A percentile compares a stretch with the other conserved stretches of the same genome.
These are phyloP conservation scores for Aspergillus quadrilineatus DNA, from an alignment of 2,329 filamentous ascomycete genomes.

Conservation along the genomic window DNA sequence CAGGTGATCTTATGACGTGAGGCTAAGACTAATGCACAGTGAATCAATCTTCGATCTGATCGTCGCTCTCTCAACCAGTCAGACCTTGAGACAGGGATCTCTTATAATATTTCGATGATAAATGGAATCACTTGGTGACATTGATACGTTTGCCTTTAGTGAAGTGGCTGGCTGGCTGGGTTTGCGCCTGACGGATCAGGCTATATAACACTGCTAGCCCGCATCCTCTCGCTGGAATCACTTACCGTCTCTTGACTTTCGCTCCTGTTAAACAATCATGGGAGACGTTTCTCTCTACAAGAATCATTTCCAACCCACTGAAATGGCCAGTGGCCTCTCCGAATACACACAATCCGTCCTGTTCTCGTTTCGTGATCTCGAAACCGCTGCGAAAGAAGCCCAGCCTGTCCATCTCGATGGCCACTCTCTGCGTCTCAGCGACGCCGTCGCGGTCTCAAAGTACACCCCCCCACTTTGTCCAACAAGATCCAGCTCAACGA, in stretches of 20 bases:
- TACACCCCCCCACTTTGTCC: not conserved
- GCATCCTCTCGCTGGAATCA: not conserved
- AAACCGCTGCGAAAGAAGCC: not conserved
- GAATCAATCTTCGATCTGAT: not conserved
- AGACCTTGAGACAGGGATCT: not conserved
- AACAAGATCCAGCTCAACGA: not conserved
- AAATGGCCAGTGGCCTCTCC: not conserved
- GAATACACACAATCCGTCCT: conserved; percentile 4
- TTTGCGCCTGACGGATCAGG: not conserved
- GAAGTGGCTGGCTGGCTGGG: not conserved
- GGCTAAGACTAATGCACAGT: not conserved
- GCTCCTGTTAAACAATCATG: not conserved
- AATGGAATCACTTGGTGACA: not conserved
- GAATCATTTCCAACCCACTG: not conserved
- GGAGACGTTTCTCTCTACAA: not conserved
- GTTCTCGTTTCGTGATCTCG: conserved; percentile 1
- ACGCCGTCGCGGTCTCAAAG: conserved; percentile 6
- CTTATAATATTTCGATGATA: not conserved
- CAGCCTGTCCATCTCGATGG: not conserved
- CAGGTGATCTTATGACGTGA: not conserved
- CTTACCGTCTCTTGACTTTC: not conserved
- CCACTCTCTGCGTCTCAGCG: conserved; percentile 1
- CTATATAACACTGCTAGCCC: not conserved
- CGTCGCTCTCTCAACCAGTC: not conserved
- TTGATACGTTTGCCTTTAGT: not conserved